phyloP scores from a whole-genome alignment of 805 yeast species.

The Cyberlindnera lachancei region DNA sequence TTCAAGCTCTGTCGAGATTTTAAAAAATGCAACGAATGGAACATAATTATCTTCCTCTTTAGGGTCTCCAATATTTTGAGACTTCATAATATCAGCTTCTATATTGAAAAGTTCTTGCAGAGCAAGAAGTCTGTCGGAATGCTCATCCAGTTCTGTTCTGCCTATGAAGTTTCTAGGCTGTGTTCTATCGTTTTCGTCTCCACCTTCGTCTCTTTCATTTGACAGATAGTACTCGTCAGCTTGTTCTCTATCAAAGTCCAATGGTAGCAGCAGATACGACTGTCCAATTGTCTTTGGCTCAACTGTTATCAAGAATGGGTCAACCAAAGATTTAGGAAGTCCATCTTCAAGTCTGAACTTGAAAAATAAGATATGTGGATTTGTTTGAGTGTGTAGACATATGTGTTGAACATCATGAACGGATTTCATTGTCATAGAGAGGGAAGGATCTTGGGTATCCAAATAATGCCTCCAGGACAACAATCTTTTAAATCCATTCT shows the following conservation, averaged over 20 bases:
- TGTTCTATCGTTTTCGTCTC: background rate
- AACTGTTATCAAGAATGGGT: constrained; percentile 23
- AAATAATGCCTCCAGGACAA: constrained; percentile 72
- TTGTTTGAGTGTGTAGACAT: constrained; percentile 23
- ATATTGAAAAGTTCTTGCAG: too few species aligned
- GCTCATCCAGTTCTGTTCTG: too few species aligned
- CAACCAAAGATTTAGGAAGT: constrained; percentile 31
- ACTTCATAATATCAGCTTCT: too few species aligned
- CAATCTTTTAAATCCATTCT: constrained; percentile 33
- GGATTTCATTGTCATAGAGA: constrained; percentile 30
- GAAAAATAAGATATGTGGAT: constrained; percentile 27
- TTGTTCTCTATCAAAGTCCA: background rate
- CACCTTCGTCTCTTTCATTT: constrained; percentile 4
- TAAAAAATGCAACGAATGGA: constrained; percentile 2
- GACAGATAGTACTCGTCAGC: constrained; percentile 2
- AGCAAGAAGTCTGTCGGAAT: too few species aligned
- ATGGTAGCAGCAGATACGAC: constrained; percentile 4
- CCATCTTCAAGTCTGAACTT: constrained; percentile 29
- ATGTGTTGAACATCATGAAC: constrained; percentile 16
- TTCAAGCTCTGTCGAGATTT: constrained; percentile 6
- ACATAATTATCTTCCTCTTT: too few species aligned
- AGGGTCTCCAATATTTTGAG: background rate
- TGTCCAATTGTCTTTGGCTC: constrained; percentile 2
- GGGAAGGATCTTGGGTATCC: constrained; percentile 45
- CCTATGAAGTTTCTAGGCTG: background rate